Conservation (phyloP, 176 grass and related monocot species). For the Oryza nivara region DNA sequence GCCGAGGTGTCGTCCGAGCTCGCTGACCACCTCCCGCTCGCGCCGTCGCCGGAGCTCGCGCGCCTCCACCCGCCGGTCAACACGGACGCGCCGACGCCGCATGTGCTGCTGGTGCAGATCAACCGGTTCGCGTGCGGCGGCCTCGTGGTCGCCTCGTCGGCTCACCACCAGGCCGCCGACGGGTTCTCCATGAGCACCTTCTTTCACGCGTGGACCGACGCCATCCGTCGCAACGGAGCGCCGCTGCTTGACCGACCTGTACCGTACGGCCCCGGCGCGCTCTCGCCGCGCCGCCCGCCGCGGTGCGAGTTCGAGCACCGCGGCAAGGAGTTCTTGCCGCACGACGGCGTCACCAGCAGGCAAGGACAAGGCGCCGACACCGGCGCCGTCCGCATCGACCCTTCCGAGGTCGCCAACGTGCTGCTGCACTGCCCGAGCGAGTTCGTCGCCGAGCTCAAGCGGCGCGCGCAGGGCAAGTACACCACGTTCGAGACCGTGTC, state of each 20-base stretch:
- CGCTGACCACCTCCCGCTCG: constrained; percentile 47
- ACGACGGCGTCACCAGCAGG: not conserved
- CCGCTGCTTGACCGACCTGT: not conserved
- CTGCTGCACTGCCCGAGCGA: constrained; percentile 40
- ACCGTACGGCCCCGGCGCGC: constrained; percentile 30
- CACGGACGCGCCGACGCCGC: not conserved
- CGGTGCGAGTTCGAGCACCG: constrained; percentile 54
- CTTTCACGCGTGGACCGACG: constrained; percentile 42
- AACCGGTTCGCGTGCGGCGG: constrained; percentile 63
- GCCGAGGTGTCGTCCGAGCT: constrained; percentile 33
- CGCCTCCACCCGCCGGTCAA: constrained; percentile 23
- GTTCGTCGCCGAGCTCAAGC: constrained; percentile 48
- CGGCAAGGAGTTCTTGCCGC: constrained; percentile 47
- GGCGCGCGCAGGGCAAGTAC: constrained; percentile 18
- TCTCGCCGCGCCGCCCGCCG: constrained; percentile 44
- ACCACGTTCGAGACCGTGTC: constrained; percentile 65
- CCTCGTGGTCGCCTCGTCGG: constrained; percentile 41
- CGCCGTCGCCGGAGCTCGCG: constrained; percentile 23
- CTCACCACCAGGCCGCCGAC: constrained; percentile 57
- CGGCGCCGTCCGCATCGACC: not conserved
- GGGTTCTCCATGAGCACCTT: constrained; percentile 55
- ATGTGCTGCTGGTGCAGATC: constrained; percentile 53
- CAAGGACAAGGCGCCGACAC: not conserved
- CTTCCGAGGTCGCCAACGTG: constrained; percentile 44
- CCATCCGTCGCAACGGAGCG: constrained; percentile 11